These are phyloP conservation scores for Yarrowia sp. DNA, from an alignment of 805 yeast genomes.

Conservation along the genomic window DNA sequence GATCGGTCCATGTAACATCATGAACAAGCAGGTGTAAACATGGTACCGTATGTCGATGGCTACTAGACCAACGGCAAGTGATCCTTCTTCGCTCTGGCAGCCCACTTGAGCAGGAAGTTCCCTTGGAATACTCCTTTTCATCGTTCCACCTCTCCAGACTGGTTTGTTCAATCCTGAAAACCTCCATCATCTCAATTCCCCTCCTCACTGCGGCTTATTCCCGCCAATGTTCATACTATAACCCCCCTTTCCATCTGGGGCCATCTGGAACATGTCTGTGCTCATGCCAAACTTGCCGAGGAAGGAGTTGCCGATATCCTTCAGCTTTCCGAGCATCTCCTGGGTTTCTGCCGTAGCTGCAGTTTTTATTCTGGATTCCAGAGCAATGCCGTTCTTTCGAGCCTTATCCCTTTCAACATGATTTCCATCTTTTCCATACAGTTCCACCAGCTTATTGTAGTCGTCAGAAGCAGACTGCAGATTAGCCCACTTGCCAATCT, in stretches of 20 bases:
- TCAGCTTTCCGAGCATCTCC: constrained; percentile 36
- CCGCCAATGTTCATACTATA: constrained; percentile 28
- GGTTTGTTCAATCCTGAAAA: no score
- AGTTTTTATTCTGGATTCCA: constrained; percentile 30
- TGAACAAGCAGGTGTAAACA: no score
- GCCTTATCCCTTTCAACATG: constrained; percentile 9
- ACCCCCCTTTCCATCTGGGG: constrained; percentile 30
- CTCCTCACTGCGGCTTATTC: no score
- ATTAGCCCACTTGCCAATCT: constrained; percentile 33
- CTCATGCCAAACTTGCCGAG: constrained; percentile 36
- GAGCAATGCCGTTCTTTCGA: background rate
- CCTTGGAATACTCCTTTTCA: no score
- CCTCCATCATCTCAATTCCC: no score
- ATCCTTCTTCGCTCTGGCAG: no score
- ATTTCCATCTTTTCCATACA: constrained; percentile 17
- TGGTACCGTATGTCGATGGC: no score
- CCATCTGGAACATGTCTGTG: constrained; percentile 35
- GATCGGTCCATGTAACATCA: no score
- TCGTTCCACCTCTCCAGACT: no score
- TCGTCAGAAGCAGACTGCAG: constrained; percentile 35
- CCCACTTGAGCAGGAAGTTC: no score
- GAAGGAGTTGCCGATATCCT: constrained; percentile 37
- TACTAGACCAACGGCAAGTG: no score
- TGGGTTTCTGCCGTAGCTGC: constrained; percentile 35
- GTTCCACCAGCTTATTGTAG: constrained; percentile 27